Conservation (phyloP, 2,329 filamentous ascomycete genomes). For the Exophiala bonariae region DNA sequence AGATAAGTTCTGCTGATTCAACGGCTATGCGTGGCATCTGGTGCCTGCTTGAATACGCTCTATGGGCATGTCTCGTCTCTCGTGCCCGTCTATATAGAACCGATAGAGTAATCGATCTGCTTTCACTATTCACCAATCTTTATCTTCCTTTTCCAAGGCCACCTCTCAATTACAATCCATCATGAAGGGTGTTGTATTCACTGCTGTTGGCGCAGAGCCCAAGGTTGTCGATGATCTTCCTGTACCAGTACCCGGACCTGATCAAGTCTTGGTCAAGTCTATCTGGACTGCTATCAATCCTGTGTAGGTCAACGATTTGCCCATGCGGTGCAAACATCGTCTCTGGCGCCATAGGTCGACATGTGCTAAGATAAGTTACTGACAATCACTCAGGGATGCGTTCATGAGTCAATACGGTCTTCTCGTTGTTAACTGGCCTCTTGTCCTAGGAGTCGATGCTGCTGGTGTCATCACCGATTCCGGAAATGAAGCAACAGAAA, state of each 20-base stretch:
- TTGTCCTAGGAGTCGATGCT: conserved; percentile 33
- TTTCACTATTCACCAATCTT: background rate
- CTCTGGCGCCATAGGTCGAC: background rate
- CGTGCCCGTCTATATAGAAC: too few species aligned
- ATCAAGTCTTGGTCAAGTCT: conserved; percentile 35
- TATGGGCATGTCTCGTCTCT: too few species aligned
- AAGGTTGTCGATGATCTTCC: conserved; percentile 26
- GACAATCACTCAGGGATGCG: conserved; percentile 26
- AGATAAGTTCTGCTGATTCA: too few species aligned
- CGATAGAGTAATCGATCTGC: too few species aligned
- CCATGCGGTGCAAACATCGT: too few species aligned
- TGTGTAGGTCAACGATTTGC: conserved; percentile 27
- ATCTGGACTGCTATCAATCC: conserved; percentile 35
- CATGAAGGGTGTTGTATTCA: conserved; percentile 25
- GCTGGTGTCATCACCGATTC: conserved; percentile 33
- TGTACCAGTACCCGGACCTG: conserved; percentile 28
- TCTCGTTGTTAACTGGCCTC: conserved; percentile 33
- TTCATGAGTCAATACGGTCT: conserved; percentile 30
- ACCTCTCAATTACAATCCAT: background rate
- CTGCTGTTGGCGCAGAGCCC: conserved; percentile 18
- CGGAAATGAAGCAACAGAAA: conserved; percentile 30
- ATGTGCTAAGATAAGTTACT: conserved; percentile 2
- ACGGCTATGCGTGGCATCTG: too few species aligned
- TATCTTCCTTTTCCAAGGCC: background rate
- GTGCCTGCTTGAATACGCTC: too few species aligned